Evolutionary conservation across 306 rosid species (phyloP).

Genomic region (Clitoria ternatea): DNA sequence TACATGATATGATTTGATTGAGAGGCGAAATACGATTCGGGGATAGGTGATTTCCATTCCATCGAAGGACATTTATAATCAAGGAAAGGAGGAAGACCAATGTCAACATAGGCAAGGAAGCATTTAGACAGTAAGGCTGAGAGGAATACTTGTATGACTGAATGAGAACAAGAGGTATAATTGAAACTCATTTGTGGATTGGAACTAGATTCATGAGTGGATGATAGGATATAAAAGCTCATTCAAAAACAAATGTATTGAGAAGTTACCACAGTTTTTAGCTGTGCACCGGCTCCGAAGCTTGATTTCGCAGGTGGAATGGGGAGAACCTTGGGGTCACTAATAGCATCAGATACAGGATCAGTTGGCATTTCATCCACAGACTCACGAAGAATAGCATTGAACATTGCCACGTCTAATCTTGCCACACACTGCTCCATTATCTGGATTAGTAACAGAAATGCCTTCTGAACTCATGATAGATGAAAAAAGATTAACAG

Average conservation of each 20-base stretch:
- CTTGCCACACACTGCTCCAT: constrained; percentile 88
- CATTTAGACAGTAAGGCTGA: too few relatives aligned
- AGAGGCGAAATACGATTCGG: too few relatives aligned
- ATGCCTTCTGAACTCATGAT: constrained; percentile 9
- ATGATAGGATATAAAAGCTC: neutral
- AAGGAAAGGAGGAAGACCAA: too few relatives aligned
- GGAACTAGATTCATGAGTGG: neutral
- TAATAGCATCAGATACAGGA: constrained; percentile 79
- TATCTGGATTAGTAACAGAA: constrained; percentile 39
- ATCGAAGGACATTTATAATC: too few relatives aligned
- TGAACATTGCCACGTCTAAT: constrained; percentile 88
- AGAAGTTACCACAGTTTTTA: constrained; percentile 65
- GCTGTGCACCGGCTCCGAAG: constrained; percentile 82
- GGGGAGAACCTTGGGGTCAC: constrained; percentile 76
- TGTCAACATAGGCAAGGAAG: too few relatives aligned
- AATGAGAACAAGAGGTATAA: too few relatives aligned
- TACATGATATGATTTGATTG: too few relatives aligned
- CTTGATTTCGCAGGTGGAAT: constrained; percentile 64
- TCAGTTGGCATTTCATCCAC: constrained; percentile 76
- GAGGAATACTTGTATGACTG: too few relatives aligned
- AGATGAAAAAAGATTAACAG: neutral
- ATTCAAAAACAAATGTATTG: neutral
- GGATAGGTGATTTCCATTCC: too few relatives aligned
- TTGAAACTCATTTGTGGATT: neutral
- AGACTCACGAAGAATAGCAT: constrained; percentile 86